A percentile compares a stretch with the other conserved stretches of the same genome.
Evolutionary conservation across 371 early-diverging fungal species (phyloP).

Genomic region (Dentiscutata heterogama): DNA sequence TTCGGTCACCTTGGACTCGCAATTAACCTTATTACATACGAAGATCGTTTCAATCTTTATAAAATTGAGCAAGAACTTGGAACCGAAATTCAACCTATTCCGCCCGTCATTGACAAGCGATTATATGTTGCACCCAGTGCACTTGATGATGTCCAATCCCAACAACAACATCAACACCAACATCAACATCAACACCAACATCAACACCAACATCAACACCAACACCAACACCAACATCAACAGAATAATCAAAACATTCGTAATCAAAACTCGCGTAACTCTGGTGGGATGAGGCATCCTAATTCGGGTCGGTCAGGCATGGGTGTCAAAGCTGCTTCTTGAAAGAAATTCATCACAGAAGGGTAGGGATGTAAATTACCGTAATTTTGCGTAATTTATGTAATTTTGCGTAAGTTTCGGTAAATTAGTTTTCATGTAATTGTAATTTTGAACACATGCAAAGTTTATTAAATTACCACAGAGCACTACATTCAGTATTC

Average conservation of each 20-base stretch:
- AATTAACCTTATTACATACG: conserved; percentile 97
- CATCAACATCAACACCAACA: conserved; percentile 58
- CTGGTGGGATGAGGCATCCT: conserved; percentile 22
- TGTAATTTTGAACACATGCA: no score
- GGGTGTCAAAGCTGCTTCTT: conserved; percentile 45
- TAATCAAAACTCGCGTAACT: conserved; percentile 20
- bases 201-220: conserved; percentile 59
- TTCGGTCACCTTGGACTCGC: conserved; percentile 98
- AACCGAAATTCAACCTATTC: conserved; percentile 97
- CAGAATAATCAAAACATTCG: conserved; percentile 58
- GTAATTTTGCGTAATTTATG: no score
- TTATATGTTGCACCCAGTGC: conserved; percentile 86
- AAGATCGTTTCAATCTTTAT: conserved; percentile 95
- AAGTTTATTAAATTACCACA: no score
- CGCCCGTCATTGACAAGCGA: conserved; percentile 92
- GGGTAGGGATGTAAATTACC: no score
- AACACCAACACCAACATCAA: conserved; percentile 59
- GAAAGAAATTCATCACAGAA: background rate
- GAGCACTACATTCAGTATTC: no score
- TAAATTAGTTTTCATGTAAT: no score
- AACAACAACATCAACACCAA: conserved; percentile 60
- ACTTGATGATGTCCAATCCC: conserved; percentile 62
- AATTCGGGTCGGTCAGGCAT: conserved; percentile 36
- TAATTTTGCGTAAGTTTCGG: no score
- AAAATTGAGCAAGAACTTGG: conserved; percentile 97